Base-by-base conservation (phyloP, 2,329 filamentous ascomycete species). In the Metarhizium rileyi region DNA sequence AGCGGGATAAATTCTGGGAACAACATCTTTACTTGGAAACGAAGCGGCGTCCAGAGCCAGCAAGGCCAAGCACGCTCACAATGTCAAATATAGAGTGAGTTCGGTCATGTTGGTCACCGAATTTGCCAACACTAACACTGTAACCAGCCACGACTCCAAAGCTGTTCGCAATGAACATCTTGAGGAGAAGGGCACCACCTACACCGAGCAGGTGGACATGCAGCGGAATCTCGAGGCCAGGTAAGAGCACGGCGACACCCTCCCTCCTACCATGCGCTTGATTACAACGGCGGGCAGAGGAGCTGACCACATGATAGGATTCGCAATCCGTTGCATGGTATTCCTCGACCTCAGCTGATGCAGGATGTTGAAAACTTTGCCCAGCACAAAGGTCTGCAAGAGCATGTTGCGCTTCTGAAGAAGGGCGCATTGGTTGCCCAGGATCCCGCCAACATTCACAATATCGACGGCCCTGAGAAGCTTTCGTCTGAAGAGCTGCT, bases 361-460 rank as follows among this genome's bases (percentile, higher is more conserved):
- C 62, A 64, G 30, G 74, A 83, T 57, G 81, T 81, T n/a, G 71
- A 78, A 33, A 64, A 64, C 22, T 86, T 84, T 60, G 81, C 80
- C 36, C 64, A 70, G 10, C 67, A 76, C 27, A 74, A 81, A 55
- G 73, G 73, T n/a, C 71, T 89, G n/a, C 64, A 65, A 7, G 77
- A 84, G 50, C 73, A 84, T 53, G 48, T 79, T 10, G 67, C 69
- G 2, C 59, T 84, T 5, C 71, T 89, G 51, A 71, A 74, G 44
- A 84, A 82, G 61, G 81, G 66, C 23, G 66, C 66, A 68, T 50
- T 71, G 47, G 79, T 80, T 53, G 80, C 79, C 20, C 67, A 68
- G 63, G 78, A 83, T 56, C 84, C 84, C 0, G 61, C 66, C 23
- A 67, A 70, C 23, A 82, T 63, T 57, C 78, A 82, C 47, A 63